Evolutionary conservation across 2,329 filamentous ascomycete genomes (phyloP).

Genomic region (Colletotrichum abscissum): DNA sequence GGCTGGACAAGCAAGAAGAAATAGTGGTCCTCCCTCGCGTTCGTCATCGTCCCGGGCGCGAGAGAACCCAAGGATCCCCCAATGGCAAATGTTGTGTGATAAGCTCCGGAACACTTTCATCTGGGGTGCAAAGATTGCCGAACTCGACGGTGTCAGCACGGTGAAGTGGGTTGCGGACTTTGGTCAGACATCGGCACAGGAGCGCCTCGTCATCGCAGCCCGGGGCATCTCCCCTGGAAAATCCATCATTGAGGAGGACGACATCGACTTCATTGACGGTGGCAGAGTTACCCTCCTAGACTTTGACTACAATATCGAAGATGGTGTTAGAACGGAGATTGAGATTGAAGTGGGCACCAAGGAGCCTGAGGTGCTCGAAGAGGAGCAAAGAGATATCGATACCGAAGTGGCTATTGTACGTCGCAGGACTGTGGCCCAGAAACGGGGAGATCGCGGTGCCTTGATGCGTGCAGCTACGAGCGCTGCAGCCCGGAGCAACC

Average conservation of each 20-base stretch:
- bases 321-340: constrained; percentile 68
- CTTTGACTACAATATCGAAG: constrained; percentile 71
- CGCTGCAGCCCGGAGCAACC: constrained; percentile 41
- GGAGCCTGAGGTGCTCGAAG: constrained; percentile 76
- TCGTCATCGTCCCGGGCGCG: constrained; percentile 50
- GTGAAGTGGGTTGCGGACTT: constrained; percentile 78
- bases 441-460: constrained; percentile 59
- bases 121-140: constrained; percentile 72
- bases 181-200: constrained; percentile 58
- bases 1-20: constrained; percentile 46
- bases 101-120: constrained; percentile 78
- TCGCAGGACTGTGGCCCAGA: constrained; percentile 76
- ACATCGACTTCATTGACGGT: constrained; percentile 81
- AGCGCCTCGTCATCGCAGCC: constrained; percentile 76
- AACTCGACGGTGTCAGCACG: constrained; percentile 73
- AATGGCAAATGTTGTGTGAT: constrained; percentile 77
- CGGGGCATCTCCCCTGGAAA: constrained; percentile 73
- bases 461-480: constrained; percentile 63
- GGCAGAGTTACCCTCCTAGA: constrained; percentile 79
- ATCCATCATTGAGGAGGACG: constrained; percentile 74
- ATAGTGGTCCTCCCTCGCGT: constrained; percentile 54
- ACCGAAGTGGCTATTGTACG: constrained; percentile 84
- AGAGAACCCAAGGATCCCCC: constrained; percentile 60
- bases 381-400: constrained; percentile 79
- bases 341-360: constrained; percentile 80